These are phyloP conservation scores for Lenwebbia sp. DNA, from an alignment of 345 rosid species.

Conservation along the genomic window DNA sequence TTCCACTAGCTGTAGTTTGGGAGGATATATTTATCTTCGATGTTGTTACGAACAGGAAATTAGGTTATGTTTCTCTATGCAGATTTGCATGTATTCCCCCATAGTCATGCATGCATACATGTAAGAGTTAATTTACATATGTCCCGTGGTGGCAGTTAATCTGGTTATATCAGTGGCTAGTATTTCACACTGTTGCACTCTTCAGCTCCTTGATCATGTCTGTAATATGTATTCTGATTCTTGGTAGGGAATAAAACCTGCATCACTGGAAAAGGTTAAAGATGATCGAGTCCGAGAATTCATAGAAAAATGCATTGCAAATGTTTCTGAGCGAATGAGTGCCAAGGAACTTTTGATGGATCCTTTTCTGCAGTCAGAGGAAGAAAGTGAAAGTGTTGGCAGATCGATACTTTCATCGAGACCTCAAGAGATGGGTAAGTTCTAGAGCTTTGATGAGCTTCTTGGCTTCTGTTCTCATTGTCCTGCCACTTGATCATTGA, in stretches of 20 bases:
- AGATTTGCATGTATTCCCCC: neutral
- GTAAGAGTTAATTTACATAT: neutral
- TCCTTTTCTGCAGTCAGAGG: slow-evolving; percentile 63
- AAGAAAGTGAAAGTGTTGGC: slow-evolving; percentile 33
- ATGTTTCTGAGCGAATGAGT: slow-evolving; percentile 57
- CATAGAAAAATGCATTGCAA: slow-evolving; percentile 85
- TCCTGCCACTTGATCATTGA: neutral
- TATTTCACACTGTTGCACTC: neutral
- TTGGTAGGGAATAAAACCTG: slow-evolving; percentile 84
- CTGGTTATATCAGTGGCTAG: neutral
- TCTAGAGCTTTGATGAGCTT: neutral
- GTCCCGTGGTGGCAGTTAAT: neutral
- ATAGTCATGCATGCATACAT: neutral
- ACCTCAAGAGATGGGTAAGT: slow-evolving; percentile 24
- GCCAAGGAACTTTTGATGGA: slow-evolving; percentile 85
- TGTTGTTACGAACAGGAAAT: neutral
- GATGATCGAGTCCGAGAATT: slow-evolving; percentile 55
- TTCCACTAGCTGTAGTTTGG: neutral
- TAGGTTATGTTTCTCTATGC: neutral
- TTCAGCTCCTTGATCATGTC: neutral
- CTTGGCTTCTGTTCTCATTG: neutral
- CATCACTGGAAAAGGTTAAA: slow-evolving; percentile 70
- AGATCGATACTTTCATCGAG: slow-evolving; percentile 16
- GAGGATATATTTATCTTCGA: neutral
- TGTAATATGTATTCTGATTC: neutral